phyloP scores from a whole-genome alignment of 768 basidiomycete genomes.

The Amanita pseudoporphyria region DNA sequence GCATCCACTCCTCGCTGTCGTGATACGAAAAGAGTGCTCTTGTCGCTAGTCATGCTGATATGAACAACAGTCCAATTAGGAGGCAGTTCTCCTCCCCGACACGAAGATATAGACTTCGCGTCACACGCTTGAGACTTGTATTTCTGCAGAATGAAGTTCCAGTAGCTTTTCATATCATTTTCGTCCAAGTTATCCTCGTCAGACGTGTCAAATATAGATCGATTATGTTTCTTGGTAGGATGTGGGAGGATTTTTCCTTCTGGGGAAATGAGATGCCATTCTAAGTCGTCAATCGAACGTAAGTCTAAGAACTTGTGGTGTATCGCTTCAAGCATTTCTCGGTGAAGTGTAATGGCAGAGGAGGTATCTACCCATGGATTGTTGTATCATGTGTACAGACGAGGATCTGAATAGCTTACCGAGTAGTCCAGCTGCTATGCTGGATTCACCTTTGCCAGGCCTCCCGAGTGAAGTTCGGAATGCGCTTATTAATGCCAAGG shows the following conservation, averaged over 20 bases:
- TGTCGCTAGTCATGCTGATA: conserved; percentile 77
- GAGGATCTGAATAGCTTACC: conserved; percentile 27
- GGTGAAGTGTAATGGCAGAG: conserved; percentile 66
- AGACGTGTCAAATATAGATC: conserved; percentile 11
- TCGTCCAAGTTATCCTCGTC: conserved; percentile 29
- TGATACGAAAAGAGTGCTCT: conserved; percentile 73
- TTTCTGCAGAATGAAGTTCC: conserved; percentile 46
- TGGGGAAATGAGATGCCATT: conserved; percentile 55
- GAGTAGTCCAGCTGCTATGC: conserved; percentile 53
- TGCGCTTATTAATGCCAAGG: conserved; percentile 59
- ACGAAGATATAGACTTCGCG: conserved; percentile 29
- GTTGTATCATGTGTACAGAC: not conserved
- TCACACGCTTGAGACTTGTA: conserved; percentile 40
- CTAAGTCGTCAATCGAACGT: conserved; percentile 47
- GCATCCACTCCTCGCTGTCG: conserved; percentile 52
- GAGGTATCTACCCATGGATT: conserved; percentile 46
- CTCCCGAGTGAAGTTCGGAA: conserved; percentile 79
- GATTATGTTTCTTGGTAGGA: conserved; percentile 12
- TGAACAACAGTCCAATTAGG: conserved; percentile 76
- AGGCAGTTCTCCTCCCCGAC: conserved; percentile 44
- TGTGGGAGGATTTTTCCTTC: conserved; percentile 32
- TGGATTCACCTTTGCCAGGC: conserved; percentile 35
- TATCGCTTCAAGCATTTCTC: conserved; percentile 82
- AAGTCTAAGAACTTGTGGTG: conserved; percentile 51
- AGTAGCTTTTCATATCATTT: conserved; percentile 41